phyloP scores from a whole-genome alignment of 768 basidiomycete genomes.

The Lentinula aciculospora region DNA sequence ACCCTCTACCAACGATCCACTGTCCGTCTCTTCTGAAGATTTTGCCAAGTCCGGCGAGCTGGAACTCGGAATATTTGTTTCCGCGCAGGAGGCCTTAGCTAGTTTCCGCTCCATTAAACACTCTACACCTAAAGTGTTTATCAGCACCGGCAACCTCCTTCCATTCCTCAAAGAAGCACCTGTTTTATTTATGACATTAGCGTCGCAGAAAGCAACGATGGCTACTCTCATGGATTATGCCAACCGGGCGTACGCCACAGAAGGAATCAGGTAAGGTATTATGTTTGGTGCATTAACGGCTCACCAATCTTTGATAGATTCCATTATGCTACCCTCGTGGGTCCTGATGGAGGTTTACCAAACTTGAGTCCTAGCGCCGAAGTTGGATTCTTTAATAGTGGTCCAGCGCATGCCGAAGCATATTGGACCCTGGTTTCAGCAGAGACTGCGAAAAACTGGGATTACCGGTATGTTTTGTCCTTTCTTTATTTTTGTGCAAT shows the following conservation, averaged over 20 bases:
- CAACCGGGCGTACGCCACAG: slow-evolving; percentile 14
- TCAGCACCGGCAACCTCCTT: slow-evolving; percentile 24
- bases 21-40: slow-evolving; percentile 17
- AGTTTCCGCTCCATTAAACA: slow-evolving; percentile 19
- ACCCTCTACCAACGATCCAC: slow-evolving; percentile 13
- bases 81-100: slow-evolving; percentile 20
- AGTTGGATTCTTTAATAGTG: slow-evolving; percentile 15
- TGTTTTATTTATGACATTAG: slow-evolving; percentile 12
- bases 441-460: neutral
- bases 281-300: no score
- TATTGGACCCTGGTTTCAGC: slow-evolving; percentile 19
- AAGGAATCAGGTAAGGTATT: slow-evolving; percentile 14
- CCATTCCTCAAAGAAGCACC: slow-evolving; percentile 15
- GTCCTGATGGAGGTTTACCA: slow-evolving; percentile 10
- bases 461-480: neutral
- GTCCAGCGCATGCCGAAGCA: slow-evolving; percentile 19
- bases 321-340: slow-evolving; percentile 22
- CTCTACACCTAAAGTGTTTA: slow-evolving; percentile 23
- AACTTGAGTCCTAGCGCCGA: slow-evolving; percentile 7
- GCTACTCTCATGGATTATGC: slow-evolving; percentile 19
- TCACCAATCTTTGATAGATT: slow-evolving; percentile 14
- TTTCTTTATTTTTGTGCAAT: neutral
- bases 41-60: slow-evolving; percentile 13
- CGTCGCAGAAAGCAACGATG: slow-evolving; percentile 18
- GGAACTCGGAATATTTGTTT: slow-evolving; percentile 16